A percentile compares a stretch with the other conserved stretches of the same genome.
phyloP scores from a whole-genome alignment of 1,284 basidiomycete species.

The Albatrellus sp. region DNA sequence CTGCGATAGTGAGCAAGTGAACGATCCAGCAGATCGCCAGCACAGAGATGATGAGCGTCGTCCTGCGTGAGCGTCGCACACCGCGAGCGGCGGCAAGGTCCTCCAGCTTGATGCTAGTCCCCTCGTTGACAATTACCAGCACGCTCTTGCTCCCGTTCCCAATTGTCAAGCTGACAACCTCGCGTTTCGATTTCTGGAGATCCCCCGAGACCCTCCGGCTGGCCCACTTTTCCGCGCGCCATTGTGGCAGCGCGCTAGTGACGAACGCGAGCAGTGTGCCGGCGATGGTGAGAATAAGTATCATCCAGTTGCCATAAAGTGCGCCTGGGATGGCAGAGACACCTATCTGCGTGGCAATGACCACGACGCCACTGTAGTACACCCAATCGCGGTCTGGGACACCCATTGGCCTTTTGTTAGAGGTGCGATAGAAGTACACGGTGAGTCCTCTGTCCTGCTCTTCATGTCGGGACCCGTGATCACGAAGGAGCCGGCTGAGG shows the following conservation, averaged over 20 bases:
- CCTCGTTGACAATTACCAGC: conserved; percentile 16
- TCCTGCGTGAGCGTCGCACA: conserved; percentile 1
- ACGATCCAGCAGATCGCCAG: conserved; percentile 13
- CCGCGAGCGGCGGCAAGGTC: conserved; percentile 14
- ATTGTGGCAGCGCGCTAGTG: conserved; percentile 13
- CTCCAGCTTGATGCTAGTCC: conserved; percentile 14
- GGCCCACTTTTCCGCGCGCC: conserved; percentile 12
- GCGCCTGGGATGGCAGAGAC: conserved; percentile 13
- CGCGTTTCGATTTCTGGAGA: conserved; percentile 8
- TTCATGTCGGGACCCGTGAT: conserved; percentile 10
- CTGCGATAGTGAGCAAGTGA: conserved; percentile 11
- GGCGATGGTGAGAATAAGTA: conserved; percentile 12
- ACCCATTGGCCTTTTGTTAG: conserved; percentile 8
- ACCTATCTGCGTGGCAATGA: conserved; percentile 11
- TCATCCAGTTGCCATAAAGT: conserved; percentile 11
- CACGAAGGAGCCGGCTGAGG: conserved; percentile 19
- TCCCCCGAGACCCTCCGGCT: conserved; percentile 6
- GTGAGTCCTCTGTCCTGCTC: conserved; percentile 10
- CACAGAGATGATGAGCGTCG: conserved; percentile 4
- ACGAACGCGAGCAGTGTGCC: conserved; percentile 14
- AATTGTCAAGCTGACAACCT: conserved; percentile 15
- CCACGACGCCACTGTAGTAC: conserved; percentile 12
- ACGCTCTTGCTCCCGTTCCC: conserved; percentile 17
- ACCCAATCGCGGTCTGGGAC: conserved; percentile 18
- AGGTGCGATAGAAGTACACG: conserved; percentile 13